Percentiles rank a stretch among this genome's conserved stretches.
phyloP scores from a whole-genome alignment of 257 asterid genomes.

The Knoxia roxburghii region DNA sequence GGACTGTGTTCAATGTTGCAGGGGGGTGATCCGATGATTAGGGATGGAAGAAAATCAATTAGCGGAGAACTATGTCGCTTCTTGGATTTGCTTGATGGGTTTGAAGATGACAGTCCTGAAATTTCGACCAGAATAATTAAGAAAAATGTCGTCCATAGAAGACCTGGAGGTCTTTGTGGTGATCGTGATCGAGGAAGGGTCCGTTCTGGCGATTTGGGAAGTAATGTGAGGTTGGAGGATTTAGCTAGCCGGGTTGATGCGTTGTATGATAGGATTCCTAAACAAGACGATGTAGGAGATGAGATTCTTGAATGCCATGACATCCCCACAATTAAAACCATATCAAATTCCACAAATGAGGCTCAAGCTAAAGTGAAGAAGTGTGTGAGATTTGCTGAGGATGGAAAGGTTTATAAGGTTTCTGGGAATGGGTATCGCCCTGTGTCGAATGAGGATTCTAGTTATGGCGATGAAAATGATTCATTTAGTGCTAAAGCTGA shows the following conservation, averaged over 20 bases:
- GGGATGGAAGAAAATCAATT: conserved; percentile 62
- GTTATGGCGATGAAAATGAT: conserved; percentile 20
- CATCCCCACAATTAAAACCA: conserved; percentile 18
- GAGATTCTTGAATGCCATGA: conserved; percentile 23
- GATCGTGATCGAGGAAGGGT: conserved; percentile 17
- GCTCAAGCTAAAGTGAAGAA: conserved; percentile 44
- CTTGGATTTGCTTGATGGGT: conserved; percentile 49
- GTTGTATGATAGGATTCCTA: conserved; percentile 21
- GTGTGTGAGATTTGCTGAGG: conserved; percentile 60
- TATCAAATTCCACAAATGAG: conserved; percentile 18
- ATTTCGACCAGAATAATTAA: conserved; percentile 28
- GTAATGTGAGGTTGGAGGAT: conserved; percentile 34
- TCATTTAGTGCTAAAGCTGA: conserved; percentile 33
- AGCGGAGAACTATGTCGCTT: conserved; percentile 47
- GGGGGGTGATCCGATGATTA: conserved; percentile 84
- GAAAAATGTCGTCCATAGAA: conserved; percentile 33
- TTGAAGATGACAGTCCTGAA: conserved; percentile 25
- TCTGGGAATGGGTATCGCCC: conserved; percentile 18
- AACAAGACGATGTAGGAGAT: conserved; percentile 40
- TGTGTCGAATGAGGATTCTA: conserved; percentile 24
- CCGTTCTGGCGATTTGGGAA: conserved; percentile 19
- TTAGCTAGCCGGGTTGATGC: conserved; percentile 41
- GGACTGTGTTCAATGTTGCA: conserved; percentile 20
- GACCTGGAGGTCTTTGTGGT: conserved; percentile 23
- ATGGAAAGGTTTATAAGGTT: conserved; percentile 35